phyloP scores from a whole-genome alignment of 352 stramenopile species.

The Phytophthora kernoviae region DNA sequence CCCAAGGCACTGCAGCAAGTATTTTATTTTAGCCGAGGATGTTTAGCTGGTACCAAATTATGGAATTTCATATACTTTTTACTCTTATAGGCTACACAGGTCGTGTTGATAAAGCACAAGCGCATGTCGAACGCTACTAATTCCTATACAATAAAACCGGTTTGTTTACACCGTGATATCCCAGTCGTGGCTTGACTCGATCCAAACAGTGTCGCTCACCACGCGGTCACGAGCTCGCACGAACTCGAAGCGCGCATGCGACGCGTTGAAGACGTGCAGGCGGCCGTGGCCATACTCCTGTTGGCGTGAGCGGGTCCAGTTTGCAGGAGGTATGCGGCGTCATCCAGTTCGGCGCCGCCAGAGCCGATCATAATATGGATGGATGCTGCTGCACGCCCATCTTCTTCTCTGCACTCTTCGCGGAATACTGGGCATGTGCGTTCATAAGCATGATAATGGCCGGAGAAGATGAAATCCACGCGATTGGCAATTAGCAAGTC shows the following conservation, averaged over 20 bases:
- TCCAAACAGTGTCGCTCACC: conserved; percentile 36
- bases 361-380: conserved; percentile 62
- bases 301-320: conserved; percentile 30
- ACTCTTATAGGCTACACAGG: no score
- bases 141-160: no score
- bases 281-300: conserved; percentile 50
- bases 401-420: conserved; percentile 24
- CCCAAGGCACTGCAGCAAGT: no score
- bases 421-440: conserved; percentile 55
- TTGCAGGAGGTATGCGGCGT: conserved; percentile 28
- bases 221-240: conserved; percentile 27
- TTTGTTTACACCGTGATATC: background rate
- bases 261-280: conserved; percentile 53
- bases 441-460: conserved; percentile 69
- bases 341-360: conserved; percentile 42
- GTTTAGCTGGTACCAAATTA: no score
- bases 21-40: no score
- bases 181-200: conserved; percentile 48
- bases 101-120: no score
- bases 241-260: conserved; percentile 54
- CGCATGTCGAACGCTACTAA: no score
- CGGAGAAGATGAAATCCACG: conserved; percentile 58
- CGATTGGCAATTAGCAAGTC: conserved; percentile 36
- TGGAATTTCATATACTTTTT: no score
- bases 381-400: conserved; percentile 26